Conservation (phyloP, 1,284 basidiomycete species). For the Leccinum pachyderme region DNA sequence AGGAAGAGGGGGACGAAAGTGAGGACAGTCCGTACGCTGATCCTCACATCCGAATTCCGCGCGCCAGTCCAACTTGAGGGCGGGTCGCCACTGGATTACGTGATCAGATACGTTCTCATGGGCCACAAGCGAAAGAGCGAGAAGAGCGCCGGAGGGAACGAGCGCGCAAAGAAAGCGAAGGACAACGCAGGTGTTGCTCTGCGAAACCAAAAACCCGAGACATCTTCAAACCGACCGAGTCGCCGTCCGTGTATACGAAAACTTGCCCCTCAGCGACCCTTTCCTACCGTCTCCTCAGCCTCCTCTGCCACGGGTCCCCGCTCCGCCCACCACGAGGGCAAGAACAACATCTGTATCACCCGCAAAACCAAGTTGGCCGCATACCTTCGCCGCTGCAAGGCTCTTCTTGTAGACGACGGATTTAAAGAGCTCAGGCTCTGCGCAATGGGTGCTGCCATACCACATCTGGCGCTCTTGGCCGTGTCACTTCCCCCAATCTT, state of each 20-base stretch:
- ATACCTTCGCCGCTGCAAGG: slow-evolving; percentile 80
- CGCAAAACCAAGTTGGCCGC: slow-evolving; percentile 72
- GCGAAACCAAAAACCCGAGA: slow-evolving; percentile 2
- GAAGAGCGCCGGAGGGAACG: not conserved
- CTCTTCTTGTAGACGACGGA: slow-evolving; percentile 76
- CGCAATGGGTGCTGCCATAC: slow-evolving; percentile 87
- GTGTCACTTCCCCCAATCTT: slow-evolving; percentile 74
- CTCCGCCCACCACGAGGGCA: slow-evolving; percentile 63
- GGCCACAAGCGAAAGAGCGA: slow-evolving; percentile 28
- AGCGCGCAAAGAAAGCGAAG: slow-evolving; percentile 21
- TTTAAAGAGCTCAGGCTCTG: slow-evolving; percentile 75
- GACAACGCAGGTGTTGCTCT: not conserved
- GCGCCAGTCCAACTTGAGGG: slow-evolving; percentile 24
- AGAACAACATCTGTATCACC: slow-evolving; percentile 80
- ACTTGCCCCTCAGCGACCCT: slow-evolving; percentile 68
- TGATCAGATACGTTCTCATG: slow-evolving; percentile 14
- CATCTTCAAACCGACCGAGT: slow-evolving; percentile 1
- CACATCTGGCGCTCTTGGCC: slow-evolving; percentile 71
- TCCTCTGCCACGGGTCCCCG: slow-evolving; percentile 78
- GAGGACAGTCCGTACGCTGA: slow-evolving; percentile 4
- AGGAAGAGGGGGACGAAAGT: not conserved
- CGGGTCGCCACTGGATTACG: slow-evolving; percentile 13
- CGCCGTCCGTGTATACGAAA: slow-evolving; percentile 50
- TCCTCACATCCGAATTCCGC: slow-evolving; percentile 20
- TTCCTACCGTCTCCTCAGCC: slow-evolving; percentile 72